Base-by-base conservation (phyloP, 805 yeast species). In the Cyberlindnera saturnus region DNA sequence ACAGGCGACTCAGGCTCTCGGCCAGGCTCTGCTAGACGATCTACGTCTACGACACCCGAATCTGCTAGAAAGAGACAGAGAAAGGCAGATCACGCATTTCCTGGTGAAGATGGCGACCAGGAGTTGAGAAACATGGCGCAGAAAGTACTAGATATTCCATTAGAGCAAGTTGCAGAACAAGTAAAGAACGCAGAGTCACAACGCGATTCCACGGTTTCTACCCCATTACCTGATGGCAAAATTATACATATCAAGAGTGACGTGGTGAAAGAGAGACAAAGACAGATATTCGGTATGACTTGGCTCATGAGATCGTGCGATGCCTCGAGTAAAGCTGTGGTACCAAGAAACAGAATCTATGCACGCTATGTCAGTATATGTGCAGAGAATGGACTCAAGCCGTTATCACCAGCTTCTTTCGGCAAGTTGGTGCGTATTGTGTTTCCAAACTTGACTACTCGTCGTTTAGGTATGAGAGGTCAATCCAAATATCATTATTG, bases 401-500 rank as follows among this genome's bases (percentile, higher is more conserved):
- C 96, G 1, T 61, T 86, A 43, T 75, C 81, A 26, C 88, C 89
- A 11, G 91, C 93, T 1, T 77, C 86, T 5, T 81, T 86, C 60
- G 95, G 93, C 17, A 82, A 82, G 51, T 66, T 82, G 39, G 86
- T 84, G 13, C 71, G 79, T 44, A 65, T 79, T 13, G 64, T 77
- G 10, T 82, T 72, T 53, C 93, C 95, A 1, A 64, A 66, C 38
- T 66, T 86, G 51, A 77, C 80, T 18, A 82, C 90, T 0, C 74
- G 93, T 48, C 72, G 95, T 40, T 66, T 85, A 46, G 95, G 95
- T 6, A 77, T 78, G 57, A 70, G 93, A 41, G 95, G 95, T 5
- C 85, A 81, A 56, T 77, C 86, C 23, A 82, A 82, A 56, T 86
- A 86, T 60, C 90, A 86, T 56, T 86, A 86, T 57, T 83, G 90